Conservation (phyloP, 1,284 basidiomycete species). For the Ceratobasidium sp. region DNA sequence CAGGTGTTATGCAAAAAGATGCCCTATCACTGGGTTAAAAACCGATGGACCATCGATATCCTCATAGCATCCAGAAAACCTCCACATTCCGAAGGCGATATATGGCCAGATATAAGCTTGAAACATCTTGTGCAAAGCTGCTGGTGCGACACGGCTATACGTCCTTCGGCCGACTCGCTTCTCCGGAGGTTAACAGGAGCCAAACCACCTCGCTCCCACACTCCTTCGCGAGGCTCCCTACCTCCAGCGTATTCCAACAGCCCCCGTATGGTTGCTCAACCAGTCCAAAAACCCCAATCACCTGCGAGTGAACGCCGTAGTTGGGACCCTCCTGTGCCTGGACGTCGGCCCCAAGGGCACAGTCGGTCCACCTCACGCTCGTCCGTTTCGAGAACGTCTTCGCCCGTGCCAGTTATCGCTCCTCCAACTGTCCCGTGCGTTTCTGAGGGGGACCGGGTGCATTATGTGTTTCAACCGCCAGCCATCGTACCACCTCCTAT, state of each 20-base stretch:
- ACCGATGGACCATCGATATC: constrained; percentile 29
- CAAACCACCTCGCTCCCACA: neutral
- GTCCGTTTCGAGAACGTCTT: neutral
- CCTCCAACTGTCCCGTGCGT: neutral
- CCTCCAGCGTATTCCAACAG: constrained; percentile 9
- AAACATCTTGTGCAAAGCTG: constrained; percentile 20
- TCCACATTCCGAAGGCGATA: constrained; percentile 20
- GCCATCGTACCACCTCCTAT: too few relatives aligned
- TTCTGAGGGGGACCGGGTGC: constrained; percentile 1
- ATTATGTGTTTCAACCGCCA: too few relatives aligned
- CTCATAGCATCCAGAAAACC: constrained; percentile 26
- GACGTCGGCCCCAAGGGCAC: neutral
- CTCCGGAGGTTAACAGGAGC: neutral
- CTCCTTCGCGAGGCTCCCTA: neutral
- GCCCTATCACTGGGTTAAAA: constrained; percentile 33
- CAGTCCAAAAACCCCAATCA: neutral
- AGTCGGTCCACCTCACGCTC: neutral
- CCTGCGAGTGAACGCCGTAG: too few relatives aligned
- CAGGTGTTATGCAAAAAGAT: constrained; percentile 31
- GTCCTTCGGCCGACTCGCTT: constrained; percentile 4
- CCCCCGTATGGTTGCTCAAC: neutral
- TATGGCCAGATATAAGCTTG: constrained; percentile 14
- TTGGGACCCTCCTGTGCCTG: neutral
- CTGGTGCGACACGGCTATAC: constrained; percentile 19
- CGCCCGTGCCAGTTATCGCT: neutral